Evolutionary conservation across 2,329 filamentous ascomycete genomes (phyloP).

Genomic region (Penicillium italicum): DNA sequence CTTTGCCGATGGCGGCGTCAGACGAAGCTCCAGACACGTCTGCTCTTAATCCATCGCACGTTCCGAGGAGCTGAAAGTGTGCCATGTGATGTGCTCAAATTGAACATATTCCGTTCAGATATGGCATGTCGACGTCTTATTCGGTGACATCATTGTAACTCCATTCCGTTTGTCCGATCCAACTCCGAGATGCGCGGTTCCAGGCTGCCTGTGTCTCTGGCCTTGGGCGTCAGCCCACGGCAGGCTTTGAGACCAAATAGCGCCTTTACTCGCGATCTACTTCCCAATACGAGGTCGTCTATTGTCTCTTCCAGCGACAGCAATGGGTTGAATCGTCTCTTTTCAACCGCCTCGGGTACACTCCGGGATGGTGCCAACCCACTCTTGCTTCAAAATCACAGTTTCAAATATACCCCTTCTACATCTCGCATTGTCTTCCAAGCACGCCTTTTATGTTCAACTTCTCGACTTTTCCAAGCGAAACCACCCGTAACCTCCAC

Average conservation of each 20-base stretch:
- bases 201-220: constrained; percentile 37
- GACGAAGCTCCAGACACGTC: constrained; percentile 11
- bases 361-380: constrained; percentile 19
- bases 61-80: constrained; percentile 10
- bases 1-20: constrained; percentile 11
- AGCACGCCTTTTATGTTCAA: constrained; percentile 29
- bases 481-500: constrained; percentile 22
- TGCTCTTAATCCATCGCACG: constrained; percentile 15
- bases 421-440: constrained; percentile 20
- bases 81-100: constrained; percentile 9
- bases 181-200: constrained; percentile 43
- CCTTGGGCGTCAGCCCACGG: constrained; percentile 29
- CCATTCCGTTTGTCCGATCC: constrained; percentile 12
- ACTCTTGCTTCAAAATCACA: constrained; percentile 15
- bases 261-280: constrained; percentile 19
- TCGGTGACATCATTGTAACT: constrained; percentile 27
- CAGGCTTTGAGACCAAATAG: constrained; percentile 22
- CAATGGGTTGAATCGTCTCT: constrained; percentile 18
- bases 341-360: constrained; percentile 24
- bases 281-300: constrained; percentile 6
- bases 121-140: constrained; percentile 29
- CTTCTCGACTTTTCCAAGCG: constrained; percentile 25
- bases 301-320: background rate
- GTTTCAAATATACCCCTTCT: constrained; percentile 8
- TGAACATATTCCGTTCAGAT: constrained; percentile 23